These are phyloP conservation scores for Ophiostoma sp. DNA, from an alignment of 2,329 filamentous ascomycete species.

Conservation along the genomic window DNA sequence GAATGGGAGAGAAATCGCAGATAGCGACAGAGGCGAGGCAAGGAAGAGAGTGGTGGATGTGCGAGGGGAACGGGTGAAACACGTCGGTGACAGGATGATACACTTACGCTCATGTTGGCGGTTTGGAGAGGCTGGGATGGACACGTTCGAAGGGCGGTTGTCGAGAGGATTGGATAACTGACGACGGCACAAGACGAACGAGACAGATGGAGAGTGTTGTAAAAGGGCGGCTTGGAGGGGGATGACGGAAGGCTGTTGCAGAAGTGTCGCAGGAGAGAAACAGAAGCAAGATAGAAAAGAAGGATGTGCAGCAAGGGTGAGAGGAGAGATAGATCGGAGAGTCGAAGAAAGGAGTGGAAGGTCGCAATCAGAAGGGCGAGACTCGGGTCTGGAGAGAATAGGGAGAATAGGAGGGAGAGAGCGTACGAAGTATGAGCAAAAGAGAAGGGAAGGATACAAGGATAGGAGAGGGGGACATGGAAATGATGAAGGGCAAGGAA, in stretches of 20 bases:
- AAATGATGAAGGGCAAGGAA: not conserved
- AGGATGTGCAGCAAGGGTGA: conserved; percentile 9
- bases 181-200: not conserved
- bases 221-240: not conserved
- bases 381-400: not conserved
- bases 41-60: not conserved
- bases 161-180: not conserved
- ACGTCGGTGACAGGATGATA: conserved; percentile 12
- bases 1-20: not conserved
- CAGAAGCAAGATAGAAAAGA: not conserved
- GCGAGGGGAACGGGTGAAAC: conserved; percentile 19
- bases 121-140: not conserved
- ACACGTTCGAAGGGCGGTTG: not conserved
- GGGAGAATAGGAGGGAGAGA: not conserved
- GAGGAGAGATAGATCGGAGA: not conserved
- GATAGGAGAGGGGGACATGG: not conserved
- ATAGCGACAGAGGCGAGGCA: not conserved
- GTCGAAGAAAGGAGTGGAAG: conserved; percentile 12
- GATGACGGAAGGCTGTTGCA: conserved; percentile 14
- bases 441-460: not conserved
- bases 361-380: not conserved
- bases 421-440: not conserved
- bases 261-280: conserved; percentile 18
- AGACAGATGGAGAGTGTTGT: not conserved
- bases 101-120: conserved; percentile 24